A percentile compares a stretch with the other conserved stretches of the same genome.
These are phyloP conservation scores for Chaetomiaceae sp. DNA, from an alignment of 2,329 filamentous ascomycete species.

Conservation along the genomic window DNA sequence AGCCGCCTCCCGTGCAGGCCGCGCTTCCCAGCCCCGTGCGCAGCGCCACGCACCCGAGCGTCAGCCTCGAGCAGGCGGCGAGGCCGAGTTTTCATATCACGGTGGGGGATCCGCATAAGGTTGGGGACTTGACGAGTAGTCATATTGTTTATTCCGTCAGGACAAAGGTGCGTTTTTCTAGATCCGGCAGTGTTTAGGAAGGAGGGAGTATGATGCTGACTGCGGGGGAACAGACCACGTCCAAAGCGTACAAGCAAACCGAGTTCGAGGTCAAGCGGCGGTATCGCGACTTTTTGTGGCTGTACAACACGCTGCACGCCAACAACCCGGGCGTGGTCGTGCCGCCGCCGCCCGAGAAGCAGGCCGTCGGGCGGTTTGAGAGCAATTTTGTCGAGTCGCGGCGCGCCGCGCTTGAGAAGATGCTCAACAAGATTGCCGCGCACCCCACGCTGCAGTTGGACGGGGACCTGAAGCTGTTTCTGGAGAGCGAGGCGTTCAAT, in stretches of 20 bases:
- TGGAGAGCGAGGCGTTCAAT: slow-evolving; percentile 95
- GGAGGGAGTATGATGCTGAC: background rate
- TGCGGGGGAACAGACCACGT: slow-evolving; percentile 64
- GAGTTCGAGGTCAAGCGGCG: slow-evolving; percentile 92
- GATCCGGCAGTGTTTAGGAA: background rate
- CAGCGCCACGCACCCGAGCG: slow-evolving; percentile 64
- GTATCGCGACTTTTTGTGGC: slow-evolving; percentile 96
- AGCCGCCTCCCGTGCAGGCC: slow-evolving; percentile 61
- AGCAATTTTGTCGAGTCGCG: slow-evolving; percentile 93
- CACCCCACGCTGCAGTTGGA: slow-evolving; percentile 92
- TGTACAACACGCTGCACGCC: slow-evolving; percentile 89
- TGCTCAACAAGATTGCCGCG: slow-evolving; percentile 92
- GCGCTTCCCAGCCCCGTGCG: slow-evolving; percentile 49
- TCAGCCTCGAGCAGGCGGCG: slow-evolving; percentile 87
- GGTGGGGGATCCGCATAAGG: slow-evolving; percentile 96
- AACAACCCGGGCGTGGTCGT: slow-evolving; percentile 96
- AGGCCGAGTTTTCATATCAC: slow-evolving; percentile 87
- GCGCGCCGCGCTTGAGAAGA: slow-evolving; percentile 87
- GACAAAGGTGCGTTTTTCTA: slow-evolving; percentile 65
- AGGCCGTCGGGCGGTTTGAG: slow-evolving; percentile 93
- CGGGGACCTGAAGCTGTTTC: slow-evolving; percentile 87
- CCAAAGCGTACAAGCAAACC: slow-evolving; percentile 87
- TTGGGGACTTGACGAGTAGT: slow-evolving; percentile 91
- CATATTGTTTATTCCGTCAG: slow-evolving; percentile 97
- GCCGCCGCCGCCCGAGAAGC: slow-evolving; percentile 94